Evolutionary conservation across 345 rosid species (phyloP).

Genomic region (Pugionium cornutum): DNA sequence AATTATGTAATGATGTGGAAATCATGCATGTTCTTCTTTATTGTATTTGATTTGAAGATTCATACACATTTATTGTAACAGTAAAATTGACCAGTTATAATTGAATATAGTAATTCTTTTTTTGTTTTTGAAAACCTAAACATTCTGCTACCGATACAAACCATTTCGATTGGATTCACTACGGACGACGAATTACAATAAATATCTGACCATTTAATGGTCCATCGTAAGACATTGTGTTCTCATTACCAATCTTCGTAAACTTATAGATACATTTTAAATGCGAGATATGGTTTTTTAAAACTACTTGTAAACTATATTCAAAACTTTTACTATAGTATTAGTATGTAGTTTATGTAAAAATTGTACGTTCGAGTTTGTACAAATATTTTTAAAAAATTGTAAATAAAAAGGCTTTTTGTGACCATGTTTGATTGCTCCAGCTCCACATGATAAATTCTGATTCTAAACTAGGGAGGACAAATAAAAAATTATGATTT

Average conservation of each 20-base stretch:
- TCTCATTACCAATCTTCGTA: slow-evolving; percentile 1
- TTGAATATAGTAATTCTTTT: slow-evolving; percentile 22
- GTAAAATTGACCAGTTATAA: slow-evolving; percentile 35
- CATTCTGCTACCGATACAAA: slow-evolving; percentile 14
- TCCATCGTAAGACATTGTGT: neutral
- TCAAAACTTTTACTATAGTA: too few relatives aligned
- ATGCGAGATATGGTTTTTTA: too few relatives aligned
- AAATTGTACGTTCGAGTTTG: too few relatives aligned
- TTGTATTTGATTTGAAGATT: slow-evolving; percentile 36
- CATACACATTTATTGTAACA: slow-evolving; percentile 40
- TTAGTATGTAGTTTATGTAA: too few relatives aligned
- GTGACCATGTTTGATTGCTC: too few relatives aligned
- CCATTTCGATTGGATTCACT: neutral
- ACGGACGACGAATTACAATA: neutral
- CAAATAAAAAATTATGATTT: too few relatives aligned
- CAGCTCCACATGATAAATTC: too few relatives aligned
- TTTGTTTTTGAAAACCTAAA: slow-evolving; percentile 33
- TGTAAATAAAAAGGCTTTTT: too few relatives aligned
- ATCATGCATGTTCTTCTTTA: slow-evolving; percentile 36
- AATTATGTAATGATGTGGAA: slow-evolving; percentile 36
- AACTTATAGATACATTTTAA: too few relatives aligned
- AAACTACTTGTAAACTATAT: too few relatives aligned
- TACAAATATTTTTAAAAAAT: too few relatives aligned
- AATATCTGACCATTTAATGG: slow-evolving; percentile 3
- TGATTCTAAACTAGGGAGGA: too few relatives aligned